Evolutionary conservation across 257 asterid species (phyloP).

Genomic region (Plectranthus barbatus): DNA sequence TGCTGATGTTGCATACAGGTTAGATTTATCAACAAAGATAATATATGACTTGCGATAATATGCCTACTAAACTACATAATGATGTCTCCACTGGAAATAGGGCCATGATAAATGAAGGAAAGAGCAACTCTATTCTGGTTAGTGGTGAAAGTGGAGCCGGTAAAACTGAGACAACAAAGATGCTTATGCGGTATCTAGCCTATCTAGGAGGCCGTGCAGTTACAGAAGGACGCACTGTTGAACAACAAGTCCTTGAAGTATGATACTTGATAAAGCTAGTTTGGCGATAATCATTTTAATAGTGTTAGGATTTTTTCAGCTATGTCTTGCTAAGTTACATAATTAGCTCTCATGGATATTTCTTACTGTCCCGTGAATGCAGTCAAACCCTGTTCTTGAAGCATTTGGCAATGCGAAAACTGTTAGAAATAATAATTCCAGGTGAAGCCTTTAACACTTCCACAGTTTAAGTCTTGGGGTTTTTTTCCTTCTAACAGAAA

Average conservation of each 20-base stretch:
- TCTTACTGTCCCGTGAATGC: slow-evolving; percentile 30
- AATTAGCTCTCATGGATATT: slow-evolving; percentile 19
- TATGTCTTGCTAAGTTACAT: slow-evolving; percentile 8
- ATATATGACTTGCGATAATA: neutral
- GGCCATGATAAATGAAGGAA: slow-evolving; percentile 84
- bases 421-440: slow-evolving; percentile 95
- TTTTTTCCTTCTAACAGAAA: neutral
- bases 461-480: slow-evolving; percentile 20
- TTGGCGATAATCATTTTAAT: slow-evolving; percentile 5
- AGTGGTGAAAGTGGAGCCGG: slow-evolving; percentile 99
- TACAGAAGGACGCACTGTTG: slow-evolving; percentile 98
- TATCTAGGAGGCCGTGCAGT: slow-evolving; percentile 90
- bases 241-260: slow-evolving; percentile 99
- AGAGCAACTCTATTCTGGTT: slow-evolving; percentile 95
- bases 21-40: slow-evolving; percentile 6
- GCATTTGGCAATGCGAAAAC: slow-evolving; percentile 99
- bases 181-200: slow-evolving; percentile 97
- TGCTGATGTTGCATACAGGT: slow-evolving; percentile 99
- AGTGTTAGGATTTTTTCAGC: slow-evolving; percentile 8
- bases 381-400: slow-evolving; percentile 99
- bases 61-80: slow-evolving; percentile 13
- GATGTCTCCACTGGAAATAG: slow-evolving; percentile 36
- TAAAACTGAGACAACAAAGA: slow-evolving; percentile 96
- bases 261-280: slow-evolving; percentile 24
- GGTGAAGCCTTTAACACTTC: slow-evolving; percentile 45